A percentile compares a stretch with the other conserved stretches of the same genome.
These are phyloP conservation scores for Cyclaneusma minus DNA, from an alignment of 2,329 filamentous ascomycete genomes.

Conservation along the genomic window DNA sequence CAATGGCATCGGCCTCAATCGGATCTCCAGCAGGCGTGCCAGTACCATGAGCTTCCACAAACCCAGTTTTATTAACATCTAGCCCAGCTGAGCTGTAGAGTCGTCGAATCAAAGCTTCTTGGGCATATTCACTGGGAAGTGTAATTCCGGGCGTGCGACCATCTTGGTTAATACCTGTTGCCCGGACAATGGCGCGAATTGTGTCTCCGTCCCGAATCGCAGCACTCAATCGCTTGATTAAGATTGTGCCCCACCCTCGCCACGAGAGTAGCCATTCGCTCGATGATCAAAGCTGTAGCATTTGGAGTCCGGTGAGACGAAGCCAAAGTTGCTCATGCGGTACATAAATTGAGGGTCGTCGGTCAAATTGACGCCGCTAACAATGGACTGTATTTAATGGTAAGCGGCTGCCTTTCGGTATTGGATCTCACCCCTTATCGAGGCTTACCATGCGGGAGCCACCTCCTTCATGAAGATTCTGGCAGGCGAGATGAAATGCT, in stretches of 20 bases:
- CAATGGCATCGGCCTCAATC: constrained; percentile 5
- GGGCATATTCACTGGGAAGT: constrained; percentile 21
- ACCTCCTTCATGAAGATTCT: constrained; percentile 15
- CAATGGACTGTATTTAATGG: constrained; percentile 8
- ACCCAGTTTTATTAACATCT: constrained; percentile 5
- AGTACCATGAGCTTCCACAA: constrained; percentile 9
- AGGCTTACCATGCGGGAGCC: constrained; percentile 12
- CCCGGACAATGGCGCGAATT: constrained; percentile 26
- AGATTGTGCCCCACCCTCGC: constrained; percentile 25
- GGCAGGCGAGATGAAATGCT: constrained; percentile 33
- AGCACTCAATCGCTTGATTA: constrained; percentile 25
- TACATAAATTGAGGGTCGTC: background rate
- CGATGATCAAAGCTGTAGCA: constrained; percentile 22
- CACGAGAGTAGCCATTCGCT: constrained; percentile 28
- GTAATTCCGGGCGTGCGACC: constrained; percentile 29
- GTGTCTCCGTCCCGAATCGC: constrained; percentile 25
- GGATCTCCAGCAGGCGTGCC: constrained; percentile 6
- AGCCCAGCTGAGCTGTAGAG: constrained; percentile 14
- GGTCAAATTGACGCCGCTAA: background rate
- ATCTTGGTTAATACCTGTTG: constrained; percentile 26
- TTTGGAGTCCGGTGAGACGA: constrained; percentile 16
- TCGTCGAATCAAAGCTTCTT: constrained; percentile 19
- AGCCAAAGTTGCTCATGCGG: constrained; percentile 4
- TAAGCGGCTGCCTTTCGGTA: constrained; percentile 5
- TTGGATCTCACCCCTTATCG: background rate